phyloP scores from a whole-genome alignment of 2,329 filamentous ascomycete genomes.

The Colletotrichum phormii region DNA sequence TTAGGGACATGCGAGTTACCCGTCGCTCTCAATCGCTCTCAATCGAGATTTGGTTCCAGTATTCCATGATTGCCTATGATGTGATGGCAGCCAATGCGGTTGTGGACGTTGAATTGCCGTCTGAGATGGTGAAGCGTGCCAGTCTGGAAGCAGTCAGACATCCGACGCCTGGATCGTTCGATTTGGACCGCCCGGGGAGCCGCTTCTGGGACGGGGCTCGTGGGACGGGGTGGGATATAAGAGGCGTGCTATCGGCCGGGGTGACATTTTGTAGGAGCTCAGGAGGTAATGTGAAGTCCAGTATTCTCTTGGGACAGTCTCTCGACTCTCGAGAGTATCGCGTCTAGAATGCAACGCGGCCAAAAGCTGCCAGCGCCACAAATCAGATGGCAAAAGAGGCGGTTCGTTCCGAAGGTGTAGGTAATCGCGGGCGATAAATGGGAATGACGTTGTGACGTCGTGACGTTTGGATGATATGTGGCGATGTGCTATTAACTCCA shows the following conservation, averaged over 20 bases:
- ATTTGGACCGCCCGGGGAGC: not conserved
- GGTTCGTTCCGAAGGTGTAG: not conserved
- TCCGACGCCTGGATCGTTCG: conserved; percentile 28
- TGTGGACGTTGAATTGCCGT: conserved; percentile 4
- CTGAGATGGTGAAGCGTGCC: not conserved
- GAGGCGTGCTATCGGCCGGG: conserved; percentile 5
- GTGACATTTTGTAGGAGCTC: not conserved
- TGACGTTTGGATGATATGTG: not conserved
- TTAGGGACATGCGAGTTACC: not conserved
- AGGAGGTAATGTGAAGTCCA: not conserved
- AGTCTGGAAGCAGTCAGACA: conserved; percentile 18
- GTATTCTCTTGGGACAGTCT: not conserved
- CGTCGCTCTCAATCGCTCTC: not conserved
- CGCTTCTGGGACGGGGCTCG: conserved; percentile 6
- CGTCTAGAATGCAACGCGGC: not conserved
- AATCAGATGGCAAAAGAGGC: not conserved
- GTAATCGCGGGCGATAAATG: not conserved
- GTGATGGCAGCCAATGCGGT: conserved; percentile 5
- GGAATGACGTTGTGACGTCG: not conserved
- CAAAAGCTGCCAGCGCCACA: not conserved
- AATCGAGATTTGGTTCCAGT: not conserved
- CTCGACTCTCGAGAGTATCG: not conserved
- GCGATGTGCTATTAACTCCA: not conserved
- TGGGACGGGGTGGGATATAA: not conserved
- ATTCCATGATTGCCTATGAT: not conserved